phyloP scores from a whole-genome alignment of 2,329 filamentous ascomycete species.

The Arthroderma sp. region DNA sequence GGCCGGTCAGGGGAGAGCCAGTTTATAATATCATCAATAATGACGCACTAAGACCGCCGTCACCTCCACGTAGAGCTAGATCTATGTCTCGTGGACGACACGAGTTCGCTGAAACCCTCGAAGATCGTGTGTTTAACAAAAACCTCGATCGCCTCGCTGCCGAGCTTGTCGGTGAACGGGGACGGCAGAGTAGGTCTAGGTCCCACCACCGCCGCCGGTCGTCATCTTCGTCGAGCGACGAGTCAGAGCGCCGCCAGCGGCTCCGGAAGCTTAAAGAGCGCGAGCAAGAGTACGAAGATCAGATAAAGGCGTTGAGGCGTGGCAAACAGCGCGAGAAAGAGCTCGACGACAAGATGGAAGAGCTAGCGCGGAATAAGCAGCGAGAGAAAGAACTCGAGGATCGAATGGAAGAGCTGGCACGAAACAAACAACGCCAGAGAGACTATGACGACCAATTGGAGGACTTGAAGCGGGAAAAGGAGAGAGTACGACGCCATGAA shows the following conservation, averaged over 20 bases:
- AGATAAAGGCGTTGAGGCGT: neutral
- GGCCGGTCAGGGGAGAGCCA: no score
- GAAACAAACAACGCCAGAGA: neutral
- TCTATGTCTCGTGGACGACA: no score
- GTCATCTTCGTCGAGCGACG: slow-evolving; percentile 21
- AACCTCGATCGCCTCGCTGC: no score
- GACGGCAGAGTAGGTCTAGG: no score
- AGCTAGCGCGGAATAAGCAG: slow-evolving; percentile 11
- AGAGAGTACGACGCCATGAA: slow-evolving; percentile 2
- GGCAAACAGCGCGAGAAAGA: slow-evolving; percentile 23
- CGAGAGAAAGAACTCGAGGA: slow-evolving; percentile 10
- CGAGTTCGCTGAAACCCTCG: no score
- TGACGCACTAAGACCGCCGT: no score
- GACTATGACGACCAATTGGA: neutral
- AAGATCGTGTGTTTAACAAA: no score
- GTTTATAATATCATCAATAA: no score
- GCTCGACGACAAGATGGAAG: slow-evolving; percentile 14
- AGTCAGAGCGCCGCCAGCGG: slow-evolving; percentile 20
- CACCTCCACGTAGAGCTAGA: no score
- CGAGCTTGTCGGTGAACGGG: no score
- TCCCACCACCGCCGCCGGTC: no score
- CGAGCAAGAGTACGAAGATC: slow-evolving; percentile 22
- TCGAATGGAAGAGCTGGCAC: neutral
- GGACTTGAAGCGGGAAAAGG: neutral
- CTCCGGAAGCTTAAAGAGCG: slow-evolving; percentile 23